A percentile compares a stretch with the other conserved stretches of the same genome.
phyloP scores from a whole-genome alignment of 2,329 filamentous ascomycete genomes.

The Aureobasidium mangrovei region DNA sequence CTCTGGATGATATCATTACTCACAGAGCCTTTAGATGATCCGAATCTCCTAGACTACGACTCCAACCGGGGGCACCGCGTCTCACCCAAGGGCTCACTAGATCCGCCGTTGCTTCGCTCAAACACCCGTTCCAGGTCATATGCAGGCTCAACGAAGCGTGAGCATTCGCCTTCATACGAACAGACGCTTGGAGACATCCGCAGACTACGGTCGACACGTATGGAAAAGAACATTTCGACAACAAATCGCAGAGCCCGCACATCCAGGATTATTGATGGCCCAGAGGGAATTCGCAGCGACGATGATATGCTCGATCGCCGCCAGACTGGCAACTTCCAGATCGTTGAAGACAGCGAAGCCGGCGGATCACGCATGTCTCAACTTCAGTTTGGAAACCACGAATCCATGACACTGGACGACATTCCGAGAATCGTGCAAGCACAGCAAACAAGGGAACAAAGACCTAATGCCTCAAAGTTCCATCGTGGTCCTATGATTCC shows the following conservation, averaged over 20 bases:
- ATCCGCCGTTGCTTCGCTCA: constrained; percentile 49
- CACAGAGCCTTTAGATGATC: constrained; percentile 49
- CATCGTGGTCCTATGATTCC: constrained; percentile 61
- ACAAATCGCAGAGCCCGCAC: constrained; percentile 85
- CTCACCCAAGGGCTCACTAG: constrained; percentile 33
- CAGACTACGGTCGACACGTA: constrained; percentile 79
- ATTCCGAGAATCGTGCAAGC: constrained; percentile 93
- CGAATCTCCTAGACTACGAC: constrained; percentile 57
- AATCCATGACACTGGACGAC: constrained; percentile 88
- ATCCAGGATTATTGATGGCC: constrained; percentile 85
- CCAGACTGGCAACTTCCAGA: constrained; percentile 53
- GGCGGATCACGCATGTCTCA: constrained; percentile 59
- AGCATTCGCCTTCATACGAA: constrained; percentile 68
- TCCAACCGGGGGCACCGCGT: constrained; percentile 55
- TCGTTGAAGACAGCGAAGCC: constrained; percentile 68
- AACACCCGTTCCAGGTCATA: constrained; percentile 69
- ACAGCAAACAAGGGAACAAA: constrained; percentile 86
- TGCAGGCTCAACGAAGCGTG: constrained; percentile 49
- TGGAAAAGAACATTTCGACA: constrained; percentile 89
- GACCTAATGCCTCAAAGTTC: constrained; percentile 69
- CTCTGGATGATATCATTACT: constrained; percentile 10
- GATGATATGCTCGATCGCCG: constrained; percentile 45
- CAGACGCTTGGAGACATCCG: constrained; percentile 94
- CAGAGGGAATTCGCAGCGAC: constrained; percentile 64
- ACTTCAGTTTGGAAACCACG: constrained; percentile 79